These are phyloP conservation scores for Cylindrotheca fusiformis DNA, from an alignment of 108 stramenopile species.

Conservation along the genomic window DNA sequence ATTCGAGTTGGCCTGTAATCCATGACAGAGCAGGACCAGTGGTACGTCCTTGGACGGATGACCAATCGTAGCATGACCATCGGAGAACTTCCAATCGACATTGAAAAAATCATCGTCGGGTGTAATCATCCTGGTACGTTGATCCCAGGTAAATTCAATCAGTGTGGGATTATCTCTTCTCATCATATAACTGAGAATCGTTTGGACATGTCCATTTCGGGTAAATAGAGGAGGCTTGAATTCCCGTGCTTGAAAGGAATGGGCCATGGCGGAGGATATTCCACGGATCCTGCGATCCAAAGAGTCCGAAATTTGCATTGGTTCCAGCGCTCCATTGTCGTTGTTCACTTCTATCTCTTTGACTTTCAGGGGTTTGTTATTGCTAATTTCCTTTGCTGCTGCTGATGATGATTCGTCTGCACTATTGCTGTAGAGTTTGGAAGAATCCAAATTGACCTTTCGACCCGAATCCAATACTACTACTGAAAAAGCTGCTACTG, in stretches of 20 bases:
- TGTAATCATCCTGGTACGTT: conserved; percentile 46
- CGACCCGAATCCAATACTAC: no score
- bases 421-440: no score
- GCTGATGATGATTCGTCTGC: no score
- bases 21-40: conserved; percentile 59
- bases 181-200: conserved; percentile 42
- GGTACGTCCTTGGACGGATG: not conserved
- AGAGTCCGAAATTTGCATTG: not conserved
- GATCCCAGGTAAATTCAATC: conserved; percentile 35
- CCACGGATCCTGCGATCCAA: not conserved
- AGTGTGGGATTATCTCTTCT: conserved; percentile 5
- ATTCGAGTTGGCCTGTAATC: conserved; percentile 67
- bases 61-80: conserved; percentile 2
- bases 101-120: conserved; percentile 60
- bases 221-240: conserved; percentile 31
- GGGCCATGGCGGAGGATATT: conserved; percentile 10
- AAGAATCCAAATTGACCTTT: no score
- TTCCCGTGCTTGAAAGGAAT: conserved; percentile 35
- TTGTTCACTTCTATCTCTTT: no score
- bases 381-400: no score
- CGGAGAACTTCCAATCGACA: conserved; percentile 55
- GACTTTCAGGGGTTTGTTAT: no score
- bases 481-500: no score
- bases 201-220: conserved; percentile 55
- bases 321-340: not conserved